Percentiles rank a stretch among this genome's conserved stretches.
Evolutionary conservation across 2,329 filamentous ascomycete genomes (phyloP).

Genomic region (Aureobasidium sp.): DNA sequence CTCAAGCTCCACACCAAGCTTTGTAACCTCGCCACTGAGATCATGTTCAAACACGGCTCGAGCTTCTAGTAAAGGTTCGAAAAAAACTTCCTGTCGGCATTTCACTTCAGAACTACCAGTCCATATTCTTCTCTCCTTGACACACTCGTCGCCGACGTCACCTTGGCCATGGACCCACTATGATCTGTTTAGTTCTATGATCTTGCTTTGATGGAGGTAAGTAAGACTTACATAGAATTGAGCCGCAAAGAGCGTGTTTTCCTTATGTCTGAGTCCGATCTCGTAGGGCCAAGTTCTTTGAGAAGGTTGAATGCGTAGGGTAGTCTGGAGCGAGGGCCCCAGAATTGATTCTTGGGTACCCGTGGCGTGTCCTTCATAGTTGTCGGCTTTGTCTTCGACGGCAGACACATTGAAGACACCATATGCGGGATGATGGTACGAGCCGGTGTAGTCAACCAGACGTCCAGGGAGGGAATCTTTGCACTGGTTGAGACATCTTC

Average conservation of each 20-base stretch:
- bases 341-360: background rate
- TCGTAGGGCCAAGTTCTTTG: background rate
- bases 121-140: background rate
- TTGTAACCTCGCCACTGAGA: background rate
- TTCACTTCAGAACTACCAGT: background rate
- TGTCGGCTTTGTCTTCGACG: background rate
- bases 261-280: background rate
- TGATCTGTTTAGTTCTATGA: background rate
- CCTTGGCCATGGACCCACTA: background rate
- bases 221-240: background rate
- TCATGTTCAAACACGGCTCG: background rate
- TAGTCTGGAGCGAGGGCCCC: background rate
- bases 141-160: background rate
- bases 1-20: slow-evolving; percentile 10
- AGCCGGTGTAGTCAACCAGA: background rate
- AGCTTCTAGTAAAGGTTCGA: background rate
- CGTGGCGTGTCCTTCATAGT: background rate
- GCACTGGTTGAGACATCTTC: background rate
- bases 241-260: background rate
- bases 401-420: background rate
- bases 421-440: background rate
- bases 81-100: background rate
- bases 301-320: background rate
- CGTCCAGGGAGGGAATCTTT: background rate
- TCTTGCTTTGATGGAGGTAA: background rate